Evolutionary conservation across 371 early-diverging fungal species (phyloP).

Genomic region (Haplosporangium sp.): DNA sequence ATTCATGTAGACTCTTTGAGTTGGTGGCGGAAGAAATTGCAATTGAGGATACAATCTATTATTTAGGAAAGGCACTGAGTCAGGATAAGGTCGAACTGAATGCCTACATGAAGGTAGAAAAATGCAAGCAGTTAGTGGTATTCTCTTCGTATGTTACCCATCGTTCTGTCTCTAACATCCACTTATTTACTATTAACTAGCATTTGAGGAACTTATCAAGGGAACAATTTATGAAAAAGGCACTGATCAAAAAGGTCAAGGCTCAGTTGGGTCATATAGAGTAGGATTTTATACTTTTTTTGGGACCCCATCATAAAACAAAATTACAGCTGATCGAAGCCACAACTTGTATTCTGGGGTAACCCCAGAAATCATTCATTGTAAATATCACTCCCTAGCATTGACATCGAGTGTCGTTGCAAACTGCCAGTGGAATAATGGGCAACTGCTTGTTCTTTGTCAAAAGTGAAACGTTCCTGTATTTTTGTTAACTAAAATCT

Average conservation of each 20-base stretch:
- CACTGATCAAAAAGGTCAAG: conserved; percentile 81
- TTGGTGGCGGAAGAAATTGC: conserved; percentile 91
- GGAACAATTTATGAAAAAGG: conserved; percentile 91
- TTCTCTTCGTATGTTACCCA: background rate
- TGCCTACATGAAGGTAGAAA: conserved; percentile 75
- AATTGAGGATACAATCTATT: conserved; percentile 91
- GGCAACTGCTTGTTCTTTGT: no score
- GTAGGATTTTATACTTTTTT: background rate
- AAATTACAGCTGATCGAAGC: background rate
- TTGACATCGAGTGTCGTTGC: no score
- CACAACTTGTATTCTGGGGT: no score
- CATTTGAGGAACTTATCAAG: conserved; percentile 81
- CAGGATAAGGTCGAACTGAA: conserved; percentile 74
- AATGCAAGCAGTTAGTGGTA: conserved; percentile 17
- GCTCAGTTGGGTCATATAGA: conserved; percentile 51
- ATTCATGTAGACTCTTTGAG: conserved; percentile 75
- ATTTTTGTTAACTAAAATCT: no score
- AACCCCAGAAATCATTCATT: no score
- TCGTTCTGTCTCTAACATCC: background rate
- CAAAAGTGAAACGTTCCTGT: no score
- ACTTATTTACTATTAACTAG: conserved; percentile 46
- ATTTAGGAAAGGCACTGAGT: conserved; percentile 82
- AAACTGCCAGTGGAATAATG: no score
- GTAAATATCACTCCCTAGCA: no score
- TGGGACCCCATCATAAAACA: background rate